Base-by-base conservation (phyloP, 2,329 filamentous ascomycete species). In the Fusarium lyarnte region DNA sequence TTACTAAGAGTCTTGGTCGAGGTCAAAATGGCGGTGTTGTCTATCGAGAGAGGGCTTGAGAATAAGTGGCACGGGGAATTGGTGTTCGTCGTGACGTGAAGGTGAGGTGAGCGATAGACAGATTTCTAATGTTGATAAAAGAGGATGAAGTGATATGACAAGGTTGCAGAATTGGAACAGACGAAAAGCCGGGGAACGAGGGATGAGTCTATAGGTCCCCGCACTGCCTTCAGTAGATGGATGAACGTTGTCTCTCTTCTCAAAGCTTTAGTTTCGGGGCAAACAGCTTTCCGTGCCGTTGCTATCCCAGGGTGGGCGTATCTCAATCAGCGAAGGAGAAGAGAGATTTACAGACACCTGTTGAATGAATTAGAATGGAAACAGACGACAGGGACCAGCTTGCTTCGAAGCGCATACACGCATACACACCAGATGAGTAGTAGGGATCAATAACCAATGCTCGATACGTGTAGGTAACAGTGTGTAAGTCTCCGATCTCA, bases 221-320 rank as follows among this genome's bases (percentile, higher is more conserved):
- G 74, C 76, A 76, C 64, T 70, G 31, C 66, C 53, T 59, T 58
- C 39, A 59, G 39, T 47, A 59, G 57, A 67, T 60, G 41, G 69
- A 67, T 58, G 49, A 66, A 67, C 51, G 76, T 78, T 77, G 72
- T 77, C 76, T 77, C 76, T 77, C 76, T 70, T 77, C 76, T 68
- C 70, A 63, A 58, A 54, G 49, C 35, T 69, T 73, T 69, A 65
- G 72, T 68, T 74, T 58, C 71, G 69, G 67, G 58, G 64, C 54
- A 74, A 63, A 69, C 53, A 72, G 72, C 65, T 73, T 69, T 51
- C 66, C 62, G 66, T 73, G 74, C 66, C 65, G 67, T 63, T 63
- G 63, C 61, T 69, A 60, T 66, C 60, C 66, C 45, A 64, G 72
- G 76, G 75, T 64, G 63, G 72, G 70, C 62, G 75, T 59, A 74